Conservation (phyloP, 2,329 filamentous ascomycete genomes). For the Metarhizium rileyi region DNA sequence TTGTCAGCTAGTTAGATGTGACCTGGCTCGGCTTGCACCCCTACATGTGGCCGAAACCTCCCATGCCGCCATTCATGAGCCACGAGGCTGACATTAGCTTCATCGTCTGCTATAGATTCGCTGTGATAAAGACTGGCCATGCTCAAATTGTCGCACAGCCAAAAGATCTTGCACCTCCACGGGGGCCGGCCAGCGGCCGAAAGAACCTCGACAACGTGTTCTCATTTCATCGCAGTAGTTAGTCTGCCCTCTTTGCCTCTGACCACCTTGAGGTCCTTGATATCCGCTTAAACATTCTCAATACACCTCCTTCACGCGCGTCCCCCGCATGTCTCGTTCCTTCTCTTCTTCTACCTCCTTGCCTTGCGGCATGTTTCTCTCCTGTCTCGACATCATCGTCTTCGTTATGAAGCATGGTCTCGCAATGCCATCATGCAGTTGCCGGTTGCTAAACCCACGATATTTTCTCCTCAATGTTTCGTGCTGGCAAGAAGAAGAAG, state of each 20-base stretch:
- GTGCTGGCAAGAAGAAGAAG: not conserved
- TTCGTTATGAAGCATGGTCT: not conserved
- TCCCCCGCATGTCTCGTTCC: not conserved
- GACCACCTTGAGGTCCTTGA: not conserved
- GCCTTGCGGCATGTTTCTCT: not conserved
- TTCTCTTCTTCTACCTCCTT: too few relatives aligned
- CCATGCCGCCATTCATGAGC: not conserved
- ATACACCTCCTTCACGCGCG: not conserved
- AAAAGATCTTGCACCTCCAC: conserved; percentile 45
- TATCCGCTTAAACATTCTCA: conserved; percentile 1
- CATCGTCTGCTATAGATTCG: conserved; percentile 34
- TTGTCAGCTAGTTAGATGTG: too few relatives aligned
- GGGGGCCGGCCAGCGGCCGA: conserved; percentile 42
- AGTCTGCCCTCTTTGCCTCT: conserved; percentile 14
- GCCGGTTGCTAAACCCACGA: not conserved
- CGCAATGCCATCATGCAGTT: not conserved
- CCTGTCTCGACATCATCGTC: not conserved
- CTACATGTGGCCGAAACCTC: not conserved
- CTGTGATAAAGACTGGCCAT: conserved; percentile 49
- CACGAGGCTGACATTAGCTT: conserved; percentile 4
- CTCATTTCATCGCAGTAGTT: conserved; percentile 53
- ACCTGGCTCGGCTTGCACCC: not conserved
- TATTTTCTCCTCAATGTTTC: not conserved
- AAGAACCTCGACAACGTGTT: conserved; percentile 45
- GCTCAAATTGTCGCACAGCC: conserved; percentile 46